Percentiles rank a stretch among this genome's conserved stretches.
Evolutionary conservation across 176 grass and related monocot genomes (phyloP).

Genomic region (Oryza meridionalis): DNA sequence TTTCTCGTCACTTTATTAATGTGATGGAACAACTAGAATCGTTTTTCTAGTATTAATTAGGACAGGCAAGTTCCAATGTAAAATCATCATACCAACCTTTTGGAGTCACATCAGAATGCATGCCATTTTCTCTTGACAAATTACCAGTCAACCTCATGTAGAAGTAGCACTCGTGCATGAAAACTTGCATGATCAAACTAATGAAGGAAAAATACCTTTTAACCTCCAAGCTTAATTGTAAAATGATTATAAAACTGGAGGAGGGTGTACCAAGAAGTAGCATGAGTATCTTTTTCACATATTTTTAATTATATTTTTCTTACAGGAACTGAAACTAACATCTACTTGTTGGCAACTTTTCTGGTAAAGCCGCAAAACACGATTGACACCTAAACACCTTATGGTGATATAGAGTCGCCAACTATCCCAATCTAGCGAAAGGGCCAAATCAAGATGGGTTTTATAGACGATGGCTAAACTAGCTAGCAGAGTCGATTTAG

Average conservation of each 20-base stretch:
- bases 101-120: not conserved
- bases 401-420: no score
- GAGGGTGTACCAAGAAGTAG: slow-evolving; percentile 45
- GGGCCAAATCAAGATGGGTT: no score
- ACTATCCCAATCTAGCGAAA: no score
- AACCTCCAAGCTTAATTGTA: not conserved
- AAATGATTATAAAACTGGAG: slow-evolving; percentile 29
- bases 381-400: no score
- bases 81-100: not conserved
- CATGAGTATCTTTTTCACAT: not conserved
- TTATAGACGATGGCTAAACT: no score
- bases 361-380: no score
- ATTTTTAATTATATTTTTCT: not conserved
- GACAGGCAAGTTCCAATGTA: slow-evolving; percentile 2
- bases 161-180: not conserved
- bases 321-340: slow-evolving; percentile 36
- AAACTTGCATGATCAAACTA: not conserved
- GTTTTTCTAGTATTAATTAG: not conserved
- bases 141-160: not conserved
- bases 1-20: not conserved
- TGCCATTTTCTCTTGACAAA: not conserved
- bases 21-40: slow-evolving; percentile 34
- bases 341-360: not conserved
- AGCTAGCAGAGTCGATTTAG: no score
- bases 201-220: slow-evolving; percentile 26